Base-by-base conservation (phyloP, 2,329 filamentous ascomycete species). In the Paraconiothyrium sp. region DNA sequence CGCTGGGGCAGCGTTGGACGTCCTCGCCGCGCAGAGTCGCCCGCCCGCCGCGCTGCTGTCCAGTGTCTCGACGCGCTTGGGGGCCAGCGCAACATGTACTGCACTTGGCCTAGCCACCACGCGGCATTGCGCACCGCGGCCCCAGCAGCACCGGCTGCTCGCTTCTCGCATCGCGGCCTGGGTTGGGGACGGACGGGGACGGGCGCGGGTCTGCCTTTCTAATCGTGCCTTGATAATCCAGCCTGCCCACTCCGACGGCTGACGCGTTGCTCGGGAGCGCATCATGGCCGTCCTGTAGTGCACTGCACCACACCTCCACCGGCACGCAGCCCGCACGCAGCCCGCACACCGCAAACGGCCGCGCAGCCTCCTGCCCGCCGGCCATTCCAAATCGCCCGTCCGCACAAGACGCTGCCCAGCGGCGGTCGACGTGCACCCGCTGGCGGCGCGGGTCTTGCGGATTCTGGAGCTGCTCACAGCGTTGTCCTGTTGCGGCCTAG, bases 31-130 rank as follows among this genome's bases (percentile, higher is more conserved):
- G 10, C 14, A 14, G 14, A 3, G 4, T 37, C 35, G 35, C 35
- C 35, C 35, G 35, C 35, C 35, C 27, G 46, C 10, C 46, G 16
- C 27, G 6, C 48, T 16, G 20, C 20, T 20, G 20, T 20, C 20
- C 20, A 20, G 20, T 20, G 20, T 9, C 5, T 22, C 9, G 14
- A n/a, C 14, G 30, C 37, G 6, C 24, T 44, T 44, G 37, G 51
- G 51, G 51, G 51, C 51, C 51, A 34, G 39, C 52, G 39, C 39
- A 55, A 55, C 14, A 27, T 9, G 27, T 24, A 46, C 52, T 54
- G 37, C 11, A 39, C 41, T 46, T 35, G 52, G 52, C 39, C 52
- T 55, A 55, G 52, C 50, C 35, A 34, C 35, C 52, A 55, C 35
- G 27, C 51, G 37, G 51, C 35, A 30, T 30, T 30, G 22, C 35